Evolutionary conservation across 768 basidiomycete species (phyloP).

Genomic region (Nidula microcarpa): DNA sequence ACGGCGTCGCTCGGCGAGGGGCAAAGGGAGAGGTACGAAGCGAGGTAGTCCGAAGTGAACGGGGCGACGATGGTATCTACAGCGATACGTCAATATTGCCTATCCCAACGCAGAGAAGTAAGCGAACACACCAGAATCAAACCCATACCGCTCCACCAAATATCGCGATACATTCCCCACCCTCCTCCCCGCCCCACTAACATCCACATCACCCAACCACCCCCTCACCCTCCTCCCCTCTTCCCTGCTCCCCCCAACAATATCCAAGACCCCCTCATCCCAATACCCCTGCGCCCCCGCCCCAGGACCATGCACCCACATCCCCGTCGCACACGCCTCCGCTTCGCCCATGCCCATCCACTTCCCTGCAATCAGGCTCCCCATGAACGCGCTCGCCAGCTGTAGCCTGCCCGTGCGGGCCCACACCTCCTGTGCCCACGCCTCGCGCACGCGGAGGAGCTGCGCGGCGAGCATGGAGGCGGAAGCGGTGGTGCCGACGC

Average conservation of each 20-base stretch:
- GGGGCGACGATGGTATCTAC: conserved; percentile 69
- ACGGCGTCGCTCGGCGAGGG: conserved; percentile 74
- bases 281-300: conserved; percentile 47
- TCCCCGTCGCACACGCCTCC: conserved; percentile 74
- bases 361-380: conserved; percentile 66
- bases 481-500: conserved; percentile 71
- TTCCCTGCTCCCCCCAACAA: conserved; percentile 72
- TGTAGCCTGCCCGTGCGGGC: conserved; percentile 72
- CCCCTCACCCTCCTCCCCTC: conserved; percentile 69
- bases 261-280: conserved; percentile 78
- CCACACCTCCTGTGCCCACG: conserved; percentile 77
- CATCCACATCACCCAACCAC: conserved; percentile 83
- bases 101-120: neutral
- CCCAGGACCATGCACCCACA: conserved; percentile 64
- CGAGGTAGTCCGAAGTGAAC: conserved; percentile 76
- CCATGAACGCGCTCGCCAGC: conserved; percentile 73
- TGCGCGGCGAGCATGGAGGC: conserved; percentile 74
- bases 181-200: conserved; percentile 59
- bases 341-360: conserved; percentile 72
- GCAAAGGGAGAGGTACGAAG: conserved; percentile 72
- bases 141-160: conserved; percentile 76
- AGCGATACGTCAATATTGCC: neutral
- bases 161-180: conserved; percentile 70
- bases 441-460: conserved; percentile 74
- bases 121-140: conserved; percentile 57